Conservation (phyloP, 352 stramenopile species). For the Pythium phragmitis region DNA sequence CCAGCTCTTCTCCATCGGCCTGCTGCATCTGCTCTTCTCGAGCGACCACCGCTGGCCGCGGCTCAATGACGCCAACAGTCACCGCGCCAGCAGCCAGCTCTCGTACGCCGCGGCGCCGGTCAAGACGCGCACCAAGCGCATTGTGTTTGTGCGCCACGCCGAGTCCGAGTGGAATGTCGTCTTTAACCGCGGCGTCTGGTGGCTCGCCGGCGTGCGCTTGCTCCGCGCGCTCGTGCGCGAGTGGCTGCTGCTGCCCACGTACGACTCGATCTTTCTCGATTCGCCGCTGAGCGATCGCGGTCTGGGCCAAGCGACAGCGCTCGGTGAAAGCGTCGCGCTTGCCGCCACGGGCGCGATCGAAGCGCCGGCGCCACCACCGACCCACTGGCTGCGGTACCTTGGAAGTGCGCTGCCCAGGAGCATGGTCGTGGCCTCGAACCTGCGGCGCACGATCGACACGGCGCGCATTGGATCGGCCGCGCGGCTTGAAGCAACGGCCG, state of each 20-base stretch:
- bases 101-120: conserved; percentile 1
- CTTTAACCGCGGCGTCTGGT: conserved; percentile 78
- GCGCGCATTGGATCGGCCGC: conserved; percentile 70
- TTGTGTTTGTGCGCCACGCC: conserved; percentile 85
- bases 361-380: conserved; percentile 17
- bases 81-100: no score
- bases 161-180: conserved; percentile 89
- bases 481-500: conserved; percentile 43
- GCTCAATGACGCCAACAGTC: neutral
- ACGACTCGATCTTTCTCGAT: conserved; percentile 83
- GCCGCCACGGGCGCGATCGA: conserved; percentile 18
- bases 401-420: conserved; percentile 45
- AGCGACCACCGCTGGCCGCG: conserved; percentile 56
- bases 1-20: conserved; percentile 55
- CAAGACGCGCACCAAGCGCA: conserved; percentile 39
- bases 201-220: conserved; percentile 43
- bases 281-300: conserved; percentile 73
- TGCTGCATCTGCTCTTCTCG: conserved; percentile 75
- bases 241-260: conserved; percentile 63
- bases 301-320: conserved; percentile 49
- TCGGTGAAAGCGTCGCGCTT: conserved; percentile 49
- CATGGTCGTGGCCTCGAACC: conserved; percentile 70
- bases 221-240: conserved; percentile 58
- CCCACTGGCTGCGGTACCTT: conserved; percentile 46
- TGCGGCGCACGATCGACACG: conserved; percentile 78